Evolutionary conservation across 2,329 filamentous ascomycete genomes (phyloP).

Genomic region (Periconia digitata): DNA sequence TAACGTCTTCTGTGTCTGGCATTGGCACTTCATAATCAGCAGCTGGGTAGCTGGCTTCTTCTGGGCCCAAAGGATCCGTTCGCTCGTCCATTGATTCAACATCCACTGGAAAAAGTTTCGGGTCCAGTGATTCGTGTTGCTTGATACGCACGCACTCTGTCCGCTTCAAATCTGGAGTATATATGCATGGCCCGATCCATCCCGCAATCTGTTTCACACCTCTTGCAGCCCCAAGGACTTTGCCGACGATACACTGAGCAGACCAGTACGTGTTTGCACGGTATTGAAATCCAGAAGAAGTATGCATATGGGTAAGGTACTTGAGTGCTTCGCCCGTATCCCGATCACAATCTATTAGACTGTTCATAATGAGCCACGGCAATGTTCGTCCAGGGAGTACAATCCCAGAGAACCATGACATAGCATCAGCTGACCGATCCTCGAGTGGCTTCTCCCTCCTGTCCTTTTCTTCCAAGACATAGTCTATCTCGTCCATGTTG

Average conservation of each 20-base stretch:
- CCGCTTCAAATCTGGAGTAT: slow-evolving; percentile 65
- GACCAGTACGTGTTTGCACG: slow-evolving; percentile 79
- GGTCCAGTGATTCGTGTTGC: slow-evolving; percentile 59
- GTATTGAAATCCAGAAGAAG: slow-evolving; percentile 74
- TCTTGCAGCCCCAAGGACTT: slow-evolving; percentile 66
- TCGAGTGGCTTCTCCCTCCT: slow-evolving; percentile 50
- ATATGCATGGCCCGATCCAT: slow-evolving; percentile 73
- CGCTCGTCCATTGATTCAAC: slow-evolving; percentile 67
- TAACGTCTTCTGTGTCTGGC: slow-evolving; percentile 59
- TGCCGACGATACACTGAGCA: slow-evolving; percentile 70
- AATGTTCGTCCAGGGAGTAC: slow-evolving; percentile 70
- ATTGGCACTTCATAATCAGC: slow-evolving; percentile 66
- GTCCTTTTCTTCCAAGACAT: slow-evolving; percentile 63
- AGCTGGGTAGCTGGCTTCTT: slow-evolving; percentile 63
- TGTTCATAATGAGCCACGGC: slow-evolving; percentile 77
- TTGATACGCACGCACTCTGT: slow-evolving; percentile 72
- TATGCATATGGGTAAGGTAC: slow-evolving; percentile 67
- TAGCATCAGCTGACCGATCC: slow-evolving; percentile 69
- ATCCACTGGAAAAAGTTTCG: slow-evolving; percentile 58
- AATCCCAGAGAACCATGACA: slow-evolving; percentile 76
- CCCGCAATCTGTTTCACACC: slow-evolving; percentile 71
- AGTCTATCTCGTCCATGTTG: slow-evolving; percentile 66
- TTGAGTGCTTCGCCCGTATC: slow-evolving; percentile 67
- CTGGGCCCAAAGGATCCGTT: slow-evolving; percentile 69
- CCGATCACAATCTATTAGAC: slow-evolving; percentile 72